A percentile compares a stretch with the other conserved stretches of the same genome.
These are phyloP conservation scores for Colletotrichum abscissum DNA, from an alignment of 2,329 filamentous ascomycete genomes.

Conservation along the genomic window DNA sequence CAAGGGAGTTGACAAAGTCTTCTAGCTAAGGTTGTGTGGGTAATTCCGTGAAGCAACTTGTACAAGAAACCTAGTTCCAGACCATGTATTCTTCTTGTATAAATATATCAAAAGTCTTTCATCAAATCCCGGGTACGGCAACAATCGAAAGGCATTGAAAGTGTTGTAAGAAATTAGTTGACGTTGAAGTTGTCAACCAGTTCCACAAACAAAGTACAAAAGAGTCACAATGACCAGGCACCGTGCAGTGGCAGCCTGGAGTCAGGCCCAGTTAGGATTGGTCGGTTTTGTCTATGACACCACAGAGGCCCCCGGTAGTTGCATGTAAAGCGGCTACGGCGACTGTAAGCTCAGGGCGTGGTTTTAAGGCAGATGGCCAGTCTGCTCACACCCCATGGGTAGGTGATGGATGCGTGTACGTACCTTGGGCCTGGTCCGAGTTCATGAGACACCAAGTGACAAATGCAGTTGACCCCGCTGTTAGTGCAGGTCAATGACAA, in stretches of 20 bases:
- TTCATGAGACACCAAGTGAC: neutral
- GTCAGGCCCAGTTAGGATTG: neutral
- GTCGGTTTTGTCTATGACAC: constrained; percentile 5
- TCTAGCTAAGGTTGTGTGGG: neutral
- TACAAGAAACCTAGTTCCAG: neutral
- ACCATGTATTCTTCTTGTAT: neutral
- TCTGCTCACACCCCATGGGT: neutral
- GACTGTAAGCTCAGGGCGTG: neutral
- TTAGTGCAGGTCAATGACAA: constrained; percentile 19
- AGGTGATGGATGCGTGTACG: no score
- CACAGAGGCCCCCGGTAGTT: neutral
- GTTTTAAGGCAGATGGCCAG: neutral
- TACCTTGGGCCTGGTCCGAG: neutral
- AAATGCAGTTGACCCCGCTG: constrained; percentile 18
- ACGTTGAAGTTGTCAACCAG: neutral
- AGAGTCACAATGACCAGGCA: constrained; percentile 19
- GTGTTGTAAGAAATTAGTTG: neutral
- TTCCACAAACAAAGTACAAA: neutral
- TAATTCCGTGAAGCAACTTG: neutral
- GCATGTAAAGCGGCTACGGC: neutral
- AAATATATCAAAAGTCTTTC: neutral
- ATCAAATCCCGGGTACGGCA: neutral
- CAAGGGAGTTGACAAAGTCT: constrained; percentile 16
- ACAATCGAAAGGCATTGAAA: neutral
- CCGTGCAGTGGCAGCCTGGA: constrained; percentile 4